Base-by-base conservation (phyloP, 768 basidiomycete genomes). In the Neoboletus subvelutipes region DNA sequence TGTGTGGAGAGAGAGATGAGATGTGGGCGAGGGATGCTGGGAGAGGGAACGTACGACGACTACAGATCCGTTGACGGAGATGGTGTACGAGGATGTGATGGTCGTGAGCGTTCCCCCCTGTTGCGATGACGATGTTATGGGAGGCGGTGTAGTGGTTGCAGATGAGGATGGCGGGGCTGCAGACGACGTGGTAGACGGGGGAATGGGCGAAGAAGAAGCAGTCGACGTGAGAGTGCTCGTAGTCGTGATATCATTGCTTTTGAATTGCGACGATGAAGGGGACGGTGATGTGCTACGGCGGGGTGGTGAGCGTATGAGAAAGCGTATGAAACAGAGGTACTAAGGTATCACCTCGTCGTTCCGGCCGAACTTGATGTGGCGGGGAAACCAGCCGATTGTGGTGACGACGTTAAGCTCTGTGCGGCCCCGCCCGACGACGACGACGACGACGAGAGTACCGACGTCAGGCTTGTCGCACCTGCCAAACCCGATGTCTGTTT, bases 11-110 rank as follows among this genome's bases (percentile, higher is more conserved):
- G n/a, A n/a, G 7, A n/a, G 7, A 13, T 50, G 33, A 17, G 24
- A 40, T 36, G n/a, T 24, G 20, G 52, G 41, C 13, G 18, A n/a
- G 3, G 34, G 15, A 28, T 8, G 43, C 13, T 4, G 7, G 15
- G 11, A 13, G 31, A 22, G 3, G 50, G 10, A 9, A 66, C 71
- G 28, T 50, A 71, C 70, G 39, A 50, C 3, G n/a, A 62, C 9
- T 47, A 29, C 18, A 8, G 60, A 46, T 53, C 67, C 61, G 41
- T 54, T 49, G 51, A 65, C 1, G 5, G 54, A 56, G 29, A 65
- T 61, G 28, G 62, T 66, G 43, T 51, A 67, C 15, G 62, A 24
- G 11, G 67, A 61, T 0, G 63, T 65, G 56, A 72, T 52, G 36
- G 54, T 64, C 0, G 67, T 68, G 17, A 29, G 46, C 0, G 37